Percentiles rank a stretch among this genome's conserved stretches.
Conservation (phyloP, 2,329 filamentous ascomycete genomes). For the Cercospora zeina region DNA sequence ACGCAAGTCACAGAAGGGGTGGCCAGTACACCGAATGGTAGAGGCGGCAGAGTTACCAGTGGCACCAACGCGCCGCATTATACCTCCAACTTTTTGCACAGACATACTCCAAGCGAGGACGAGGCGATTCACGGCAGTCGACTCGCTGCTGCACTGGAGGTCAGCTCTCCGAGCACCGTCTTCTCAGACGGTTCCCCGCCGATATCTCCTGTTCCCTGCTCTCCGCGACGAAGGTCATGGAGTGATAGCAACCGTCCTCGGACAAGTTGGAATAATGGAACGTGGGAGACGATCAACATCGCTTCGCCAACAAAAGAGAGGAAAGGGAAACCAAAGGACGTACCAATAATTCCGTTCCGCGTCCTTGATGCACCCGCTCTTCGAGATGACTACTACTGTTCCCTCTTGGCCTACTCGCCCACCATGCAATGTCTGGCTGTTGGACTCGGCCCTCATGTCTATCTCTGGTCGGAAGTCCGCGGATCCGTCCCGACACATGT, state of each 20-base stretch:
- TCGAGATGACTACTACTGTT: conserved; percentile 96
- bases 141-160: conserved; percentile 76
- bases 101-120: conserved; percentile 31
- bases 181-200: conserved; percentile 52
- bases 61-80: conserved; percentile 70
- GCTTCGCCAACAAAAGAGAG: conserved; percentile 18
- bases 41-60: conserved; percentile 64
- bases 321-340: conserved; percentile 30
- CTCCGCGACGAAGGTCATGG: conserved; percentile 18
- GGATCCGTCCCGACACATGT: conserved; percentile 46
- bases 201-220: conserved; percentile 15
- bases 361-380: conserved; percentile 85
- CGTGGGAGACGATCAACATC: conserved; percentile 28
- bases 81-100: conserved; percentile 57
- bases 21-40: conserved; percentile 57
- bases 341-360: conserved; percentile 39
- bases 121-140: conserved; percentile 65
- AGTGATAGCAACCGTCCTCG: conserved; percentile 17
- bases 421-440: conserved; percentile 77
- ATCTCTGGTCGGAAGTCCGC: conserved; percentile 79
- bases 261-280: conserved; percentile 29
- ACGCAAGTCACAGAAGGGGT: conserved; percentile 45
- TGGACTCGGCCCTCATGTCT: conserved; percentile 75
- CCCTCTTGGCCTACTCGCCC: conserved; percentile 79
- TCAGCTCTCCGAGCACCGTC: conserved; percentile 68